phyloP scores from a whole-genome alignment of 1,284 basidiomycete genomes.

The Peniophora sp. region DNA sequence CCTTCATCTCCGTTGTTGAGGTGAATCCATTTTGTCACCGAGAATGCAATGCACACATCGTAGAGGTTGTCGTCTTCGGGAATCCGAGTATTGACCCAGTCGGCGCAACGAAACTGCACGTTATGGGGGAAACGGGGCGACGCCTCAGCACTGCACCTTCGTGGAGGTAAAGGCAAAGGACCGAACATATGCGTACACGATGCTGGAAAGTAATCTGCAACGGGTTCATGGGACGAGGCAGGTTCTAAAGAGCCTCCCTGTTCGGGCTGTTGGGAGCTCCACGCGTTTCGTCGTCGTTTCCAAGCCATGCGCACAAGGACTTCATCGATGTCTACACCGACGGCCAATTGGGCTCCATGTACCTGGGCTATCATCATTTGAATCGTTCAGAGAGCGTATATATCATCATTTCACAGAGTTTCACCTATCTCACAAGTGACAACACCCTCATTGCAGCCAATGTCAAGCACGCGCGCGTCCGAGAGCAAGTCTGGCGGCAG shows the following conservation, averaged over 20 bases:
- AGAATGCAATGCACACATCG: constrained; percentile 36
- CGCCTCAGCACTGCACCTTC: not conserved
- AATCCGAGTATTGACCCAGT: constrained; percentile 61
- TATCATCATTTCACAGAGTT: constrained; percentile 20
- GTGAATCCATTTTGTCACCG: constrained; percentile 75
- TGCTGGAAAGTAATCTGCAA: constrained; percentile 55
- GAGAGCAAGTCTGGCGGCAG: constrained; percentile 47
- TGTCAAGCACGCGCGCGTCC: constrained; percentile 58
- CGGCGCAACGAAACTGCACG: constrained; percentile 54
- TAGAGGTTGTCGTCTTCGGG: constrained; percentile 53
- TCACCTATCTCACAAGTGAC: constrained; percentile 76
- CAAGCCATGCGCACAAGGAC: constrained; percentile 63
- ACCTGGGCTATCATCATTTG: constrained; percentile 43
- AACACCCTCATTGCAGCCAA: constrained; percentile 80
- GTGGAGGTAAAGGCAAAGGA: constrained; percentile 54
- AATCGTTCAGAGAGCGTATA: no score
- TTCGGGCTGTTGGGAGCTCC: constrained; percentile 54
- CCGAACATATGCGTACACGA: constrained; percentile 71
- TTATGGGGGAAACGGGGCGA: constrained; percentile 61
- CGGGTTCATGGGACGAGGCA: not conserved
- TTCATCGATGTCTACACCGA: constrained; percentile 78
- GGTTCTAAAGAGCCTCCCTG: no score
- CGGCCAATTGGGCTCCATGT: constrained; percentile 49
- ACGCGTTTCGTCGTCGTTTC: constrained; percentile 55
- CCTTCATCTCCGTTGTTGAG: constrained; percentile 68